A percentile compares a stretch with the other conserved stretches of the same genome.
Evolutionary conservation across 352 stramenopile species (phyloP).

Genomic region (Pythium brassicae): DNA sequence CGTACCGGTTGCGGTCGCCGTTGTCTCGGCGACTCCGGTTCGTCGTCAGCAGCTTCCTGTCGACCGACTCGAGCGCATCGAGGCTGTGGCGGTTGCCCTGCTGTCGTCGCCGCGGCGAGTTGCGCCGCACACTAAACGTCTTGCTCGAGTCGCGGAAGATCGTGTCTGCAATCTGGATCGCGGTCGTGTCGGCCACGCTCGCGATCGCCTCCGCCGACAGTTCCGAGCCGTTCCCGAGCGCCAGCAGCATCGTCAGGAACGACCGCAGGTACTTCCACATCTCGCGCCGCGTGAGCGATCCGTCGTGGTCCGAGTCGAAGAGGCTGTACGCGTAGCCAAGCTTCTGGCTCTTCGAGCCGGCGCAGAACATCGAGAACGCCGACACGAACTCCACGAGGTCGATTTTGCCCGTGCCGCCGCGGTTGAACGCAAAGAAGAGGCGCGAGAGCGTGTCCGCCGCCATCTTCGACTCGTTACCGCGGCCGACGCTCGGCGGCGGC

Average conservation of each 20-base stretch:
- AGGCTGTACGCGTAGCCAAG: slow-evolving; percentile 86
- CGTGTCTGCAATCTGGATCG: slow-evolving; percentile 75
- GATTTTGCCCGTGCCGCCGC: slow-evolving; percentile 77
- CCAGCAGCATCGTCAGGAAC: slow-evolving; percentile 94
- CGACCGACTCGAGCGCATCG: slow-evolving; percentile 42
- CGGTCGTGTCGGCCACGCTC: slow-evolving; percentile 72
- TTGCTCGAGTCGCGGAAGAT: slow-evolving; percentile 86
- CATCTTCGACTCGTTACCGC: slow-evolving; percentile 73
- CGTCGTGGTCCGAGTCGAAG: slow-evolving; percentile 91
- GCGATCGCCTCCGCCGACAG: slow-evolving; percentile 78
- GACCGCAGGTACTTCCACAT: slow-evolving; percentile 92
- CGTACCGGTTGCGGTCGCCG: slow-evolving; percentile 39
- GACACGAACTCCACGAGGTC: slow-evolving; percentile 91
- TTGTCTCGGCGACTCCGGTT: slow-evolving; percentile 22
- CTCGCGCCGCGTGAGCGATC: slow-evolving; percentile 86
- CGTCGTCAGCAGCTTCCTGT: slow-evolving; percentile 31
- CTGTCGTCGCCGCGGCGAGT: slow-evolving; percentile 22
- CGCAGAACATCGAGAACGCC: slow-evolving; percentile 91
- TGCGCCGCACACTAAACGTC: slow-evolving; percentile 53
- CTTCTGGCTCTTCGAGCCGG: slow-evolving; percentile 95
- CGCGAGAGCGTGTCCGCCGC: slow-evolving; percentile 65
- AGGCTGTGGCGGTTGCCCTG: slow-evolving; percentile 46
- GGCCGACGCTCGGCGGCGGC: slow-evolving; percentile 53
- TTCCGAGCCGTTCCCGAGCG: slow-evolving; percentile 88
- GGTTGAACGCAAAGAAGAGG: slow-evolving; percentile 87